Evolutionary conservation across 2,329 filamentous ascomycete species (phyloP).

Genomic region (Metarhizium anisopliae): DNA sequence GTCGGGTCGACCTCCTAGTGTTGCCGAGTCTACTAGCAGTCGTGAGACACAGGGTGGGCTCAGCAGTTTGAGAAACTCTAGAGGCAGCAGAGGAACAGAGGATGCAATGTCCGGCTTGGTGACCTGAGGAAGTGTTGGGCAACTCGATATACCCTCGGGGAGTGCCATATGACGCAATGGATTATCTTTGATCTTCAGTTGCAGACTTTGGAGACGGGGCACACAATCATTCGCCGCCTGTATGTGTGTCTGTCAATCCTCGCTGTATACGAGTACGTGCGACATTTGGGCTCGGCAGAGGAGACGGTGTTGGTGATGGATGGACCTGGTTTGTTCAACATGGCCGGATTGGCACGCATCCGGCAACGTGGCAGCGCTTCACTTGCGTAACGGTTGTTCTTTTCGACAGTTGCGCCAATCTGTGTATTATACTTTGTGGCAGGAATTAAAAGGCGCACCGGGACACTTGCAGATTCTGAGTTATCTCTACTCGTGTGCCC

Average conservation of each 20-base stretch:
- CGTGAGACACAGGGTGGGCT: conserved; percentile 13
- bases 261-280: background rate
- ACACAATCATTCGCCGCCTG: background rate
- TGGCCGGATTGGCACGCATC: too few relatives aligned
- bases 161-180: background rate
- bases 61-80: background rate
- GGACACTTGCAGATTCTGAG: background rate
- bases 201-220: background rate
- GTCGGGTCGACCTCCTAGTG: conserved; percentile 21
- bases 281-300: background rate
- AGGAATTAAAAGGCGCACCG: background rate
- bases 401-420: background rate
- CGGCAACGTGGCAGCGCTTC: background rate
- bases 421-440: background rate
- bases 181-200: background rate
- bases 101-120: background rate
- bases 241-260: background rate
- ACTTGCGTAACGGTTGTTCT: background rate
- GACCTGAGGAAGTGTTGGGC: too few relatives aligned
- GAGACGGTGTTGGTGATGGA: background rate
- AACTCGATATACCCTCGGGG: background rate
- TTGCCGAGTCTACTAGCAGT: conserved; percentile 24
- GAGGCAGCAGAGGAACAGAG: background rate
- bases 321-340: background rate
- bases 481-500: background rate